Conservation (phyloP, 2,329 filamentous ascomycete genomes). For the Nectriaceae sp. region DNA sequence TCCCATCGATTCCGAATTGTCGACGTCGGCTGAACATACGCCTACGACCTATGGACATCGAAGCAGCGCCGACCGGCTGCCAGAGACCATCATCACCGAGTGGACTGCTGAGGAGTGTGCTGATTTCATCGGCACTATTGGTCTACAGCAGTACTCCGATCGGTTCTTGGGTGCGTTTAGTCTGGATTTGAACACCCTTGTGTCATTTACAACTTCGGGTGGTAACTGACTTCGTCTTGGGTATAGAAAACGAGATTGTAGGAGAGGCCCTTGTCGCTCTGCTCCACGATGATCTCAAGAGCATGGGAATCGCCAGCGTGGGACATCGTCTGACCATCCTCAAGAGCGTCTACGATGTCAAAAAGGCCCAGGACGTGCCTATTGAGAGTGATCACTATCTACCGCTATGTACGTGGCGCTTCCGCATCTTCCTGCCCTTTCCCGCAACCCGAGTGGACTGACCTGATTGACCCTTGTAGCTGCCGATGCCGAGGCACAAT, state of each 20-base stretch:
- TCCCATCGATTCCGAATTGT: constrained; percentile 71
- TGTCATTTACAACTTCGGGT: not conserved
- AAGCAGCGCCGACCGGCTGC: constrained; percentile 64
- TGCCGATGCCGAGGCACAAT: constrained; percentile 83
- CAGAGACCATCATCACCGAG: constrained; percentile 74
- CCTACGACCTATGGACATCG: constrained; percentile 76
- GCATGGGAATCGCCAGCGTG: constrained; percentile 90
- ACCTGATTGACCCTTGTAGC: constrained; percentile 53
- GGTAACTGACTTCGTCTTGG: constrained; percentile 19
- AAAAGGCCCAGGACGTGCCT: constrained; percentile 88
- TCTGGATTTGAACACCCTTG: not conserved
- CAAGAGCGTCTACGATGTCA: constrained; percentile 95
- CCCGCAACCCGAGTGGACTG: constrained; percentile 15
- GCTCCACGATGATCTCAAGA: constrained; percentile 90
- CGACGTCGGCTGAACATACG: constrained; percentile 71
- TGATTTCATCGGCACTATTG: constrained; percentile 81
- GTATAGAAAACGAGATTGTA: constrained; percentile 85
- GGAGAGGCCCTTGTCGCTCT: constrained; percentile 88
- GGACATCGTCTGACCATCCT: constrained; percentile 93
- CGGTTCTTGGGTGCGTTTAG: constrained; percentile 73
- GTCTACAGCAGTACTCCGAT: constrained; percentile 80
- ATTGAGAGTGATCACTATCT: constrained; percentile 93
- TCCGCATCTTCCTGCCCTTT: constrained; percentile 7
- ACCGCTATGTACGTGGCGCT: constrained; percentile 68
- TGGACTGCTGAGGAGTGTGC: constrained; percentile 88